A percentile compares a stretch with the other conserved stretches of the same genome.
phyloP scores from a whole-genome alignment of 2,329 filamentous ascomycete species.

The Sarocladium kiliense region DNA sequence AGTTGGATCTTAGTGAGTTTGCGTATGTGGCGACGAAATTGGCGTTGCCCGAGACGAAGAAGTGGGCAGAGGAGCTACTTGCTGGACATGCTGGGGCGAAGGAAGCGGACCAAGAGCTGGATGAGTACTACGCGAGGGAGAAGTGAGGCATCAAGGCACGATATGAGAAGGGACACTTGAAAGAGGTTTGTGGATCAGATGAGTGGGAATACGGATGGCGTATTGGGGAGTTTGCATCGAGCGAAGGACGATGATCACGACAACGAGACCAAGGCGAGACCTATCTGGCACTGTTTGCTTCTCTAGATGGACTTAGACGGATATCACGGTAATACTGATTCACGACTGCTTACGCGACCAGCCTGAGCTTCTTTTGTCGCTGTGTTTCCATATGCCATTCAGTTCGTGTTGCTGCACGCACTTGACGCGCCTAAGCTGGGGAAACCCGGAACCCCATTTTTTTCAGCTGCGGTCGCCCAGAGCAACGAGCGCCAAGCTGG shows the following conservation, averaged over 20 bases:
- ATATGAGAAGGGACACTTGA: not conserved
- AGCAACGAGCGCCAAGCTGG: conserved; percentile 4
- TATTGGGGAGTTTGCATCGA: not conserved
- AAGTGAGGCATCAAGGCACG: too few relatives aligned
- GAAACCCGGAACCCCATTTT: too few relatives aligned
- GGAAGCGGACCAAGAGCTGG: conserved; percentile 35
- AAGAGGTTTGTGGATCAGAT: not conserved
- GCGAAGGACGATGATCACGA: not conserved
- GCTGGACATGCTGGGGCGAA: conserved; percentile 55
- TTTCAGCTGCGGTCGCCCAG: not conserved
- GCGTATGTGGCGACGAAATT: conserved; percentile 71
- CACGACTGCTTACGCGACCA: too few relatives aligned
- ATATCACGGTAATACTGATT: too few relatives aligned
- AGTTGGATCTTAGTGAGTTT: conserved; percentile 81
- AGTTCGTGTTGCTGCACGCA: too few relatives aligned
- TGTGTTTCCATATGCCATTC: too few relatives aligned
- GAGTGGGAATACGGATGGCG: not conserved
- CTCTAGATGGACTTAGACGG: too few relatives aligned
- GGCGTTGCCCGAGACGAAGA: conserved; percentile 69
- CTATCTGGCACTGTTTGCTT: too few relatives aligned
- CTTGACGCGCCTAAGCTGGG: too few relatives aligned
- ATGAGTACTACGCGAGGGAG: conserved; percentile 42
- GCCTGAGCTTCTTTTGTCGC: too few relatives aligned
- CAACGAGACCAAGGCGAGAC: too few relatives aligned
- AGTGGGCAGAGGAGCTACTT: conserved; percentile 73